phyloP scores from a whole-genome alignment of 2,329 filamentous ascomycete species.

The Claviceps sp. region DNA sequence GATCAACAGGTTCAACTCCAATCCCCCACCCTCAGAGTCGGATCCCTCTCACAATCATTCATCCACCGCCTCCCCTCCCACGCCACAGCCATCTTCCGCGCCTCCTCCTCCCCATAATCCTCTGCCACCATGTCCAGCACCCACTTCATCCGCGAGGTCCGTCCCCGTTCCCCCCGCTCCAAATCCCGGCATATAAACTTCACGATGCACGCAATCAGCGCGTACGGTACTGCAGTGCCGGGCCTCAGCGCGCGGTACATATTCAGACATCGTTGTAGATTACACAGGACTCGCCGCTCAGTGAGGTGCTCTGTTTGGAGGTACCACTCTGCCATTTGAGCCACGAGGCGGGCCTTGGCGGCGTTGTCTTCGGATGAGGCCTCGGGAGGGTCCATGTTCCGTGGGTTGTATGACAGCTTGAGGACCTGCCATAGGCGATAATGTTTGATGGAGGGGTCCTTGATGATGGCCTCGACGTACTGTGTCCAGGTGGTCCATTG shows the following conservation, averaged over 20 bases:
- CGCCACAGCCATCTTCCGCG: constrained; percentile 6
- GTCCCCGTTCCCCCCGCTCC: constrained; percentile 18
- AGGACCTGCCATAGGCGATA: constrained; percentile 17
- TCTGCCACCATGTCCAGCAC: constrained; percentile 15
- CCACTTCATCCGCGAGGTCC: constrained; percentile 18
- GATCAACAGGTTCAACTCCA: too few relatives aligned
- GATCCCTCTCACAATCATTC: constrained; percentile 2
- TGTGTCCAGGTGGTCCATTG: constrained; percentile 21
- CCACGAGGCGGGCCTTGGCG: constrained; percentile 17
- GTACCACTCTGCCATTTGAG: constrained; percentile 18
- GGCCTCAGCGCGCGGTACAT: constrained; percentile 12
- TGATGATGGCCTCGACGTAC: constrained; percentile 20
- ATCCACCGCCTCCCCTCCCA: constrained; percentile 14
- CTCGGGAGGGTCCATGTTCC: neutral
- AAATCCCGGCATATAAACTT: constrained; percentile 20
- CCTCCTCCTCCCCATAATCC: constrained; percentile 10
- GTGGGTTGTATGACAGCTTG: constrained; percentile 6
- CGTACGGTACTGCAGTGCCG: constrained; percentile 11
- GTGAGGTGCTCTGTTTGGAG: constrained; percentile 15
- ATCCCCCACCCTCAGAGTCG: too few relatives aligned
- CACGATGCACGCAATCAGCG: constrained; percentile 15
- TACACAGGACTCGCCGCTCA: constrained; percentile 18
- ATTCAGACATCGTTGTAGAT: constrained; percentile 15
- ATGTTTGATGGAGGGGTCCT: constrained; percentile 14
- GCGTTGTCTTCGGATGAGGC: constrained; percentile 3